Evolutionary conservation across 2,329 filamentous ascomycete genomes (phyloP).

Genomic region (Berkeleyomyces rouxiae): DNA sequence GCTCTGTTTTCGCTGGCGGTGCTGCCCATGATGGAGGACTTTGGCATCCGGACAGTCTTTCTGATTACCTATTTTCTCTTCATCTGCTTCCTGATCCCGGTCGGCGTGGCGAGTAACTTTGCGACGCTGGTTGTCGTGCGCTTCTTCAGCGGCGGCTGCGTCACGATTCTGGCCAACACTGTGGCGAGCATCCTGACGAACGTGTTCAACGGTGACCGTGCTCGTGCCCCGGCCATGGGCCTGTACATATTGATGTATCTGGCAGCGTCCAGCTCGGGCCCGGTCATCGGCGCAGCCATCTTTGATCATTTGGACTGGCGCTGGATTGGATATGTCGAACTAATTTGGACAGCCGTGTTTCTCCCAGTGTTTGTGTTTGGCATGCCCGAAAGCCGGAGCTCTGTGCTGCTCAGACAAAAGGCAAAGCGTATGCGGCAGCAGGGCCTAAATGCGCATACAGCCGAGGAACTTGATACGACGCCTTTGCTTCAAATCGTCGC

Average conservation of each 20-base stretch:
- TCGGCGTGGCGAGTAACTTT: slow-evolving; percentile 10
- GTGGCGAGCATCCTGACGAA: slow-evolving; percentile 18
- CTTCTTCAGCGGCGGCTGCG: slow-evolving; percentile 20
- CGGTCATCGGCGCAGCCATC: slow-evolving; percentile 20
- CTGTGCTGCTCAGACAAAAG: slow-evolving; percentile 6
- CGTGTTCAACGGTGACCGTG: slow-evolving; percentile 18
- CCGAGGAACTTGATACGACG: slow-evolving; percentile 9
- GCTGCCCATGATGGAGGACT: slow-evolving; percentile 26
- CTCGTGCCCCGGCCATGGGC: slow-evolving; percentile 17
- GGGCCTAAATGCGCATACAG: slow-evolving; percentile 5
- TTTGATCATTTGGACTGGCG: slow-evolving; percentile 20
- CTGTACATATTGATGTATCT: slow-evolving; percentile 16
- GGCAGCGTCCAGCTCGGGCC: slow-evolving; percentile 18
- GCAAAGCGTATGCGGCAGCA: slow-evolving; percentile 6
- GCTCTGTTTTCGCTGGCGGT: slow-evolving; percentile 25
- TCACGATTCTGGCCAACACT: slow-evolving; percentile 17
- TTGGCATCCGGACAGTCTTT: slow-evolving; percentile 19
- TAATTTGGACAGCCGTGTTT: slow-evolving; percentile 27
- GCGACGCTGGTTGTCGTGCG: slow-evolving; percentile 15
- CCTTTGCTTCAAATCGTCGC: slow-evolving; percentile 4
- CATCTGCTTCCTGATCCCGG: slow-evolving; percentile 12
- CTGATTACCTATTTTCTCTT: slow-evolving; percentile 18
- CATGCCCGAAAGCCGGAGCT: slow-evolving; percentile 8
- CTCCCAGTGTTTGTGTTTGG: slow-evolving; percentile 21
- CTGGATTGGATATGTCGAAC: slow-evolving; percentile 22